Evolutionary conservation across 371 early-diverging fungal species (phyloP).

Genomic region (Haplosporangium sp.): DNA sequence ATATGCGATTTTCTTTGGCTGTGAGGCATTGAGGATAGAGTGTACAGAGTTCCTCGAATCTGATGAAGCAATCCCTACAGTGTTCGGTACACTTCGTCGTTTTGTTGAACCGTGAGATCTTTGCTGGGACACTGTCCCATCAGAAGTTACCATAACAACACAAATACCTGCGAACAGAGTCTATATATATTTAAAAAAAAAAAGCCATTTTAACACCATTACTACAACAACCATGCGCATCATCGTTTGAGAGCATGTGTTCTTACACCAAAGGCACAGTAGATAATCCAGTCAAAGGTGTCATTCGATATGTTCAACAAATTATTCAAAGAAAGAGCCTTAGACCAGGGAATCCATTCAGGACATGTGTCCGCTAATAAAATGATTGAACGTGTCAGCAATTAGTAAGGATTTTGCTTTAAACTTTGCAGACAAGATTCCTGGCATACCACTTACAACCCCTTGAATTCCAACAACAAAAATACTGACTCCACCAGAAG

Average conservation of each 20-base stretch:
- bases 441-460: conserved; percentile 41
- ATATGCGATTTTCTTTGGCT: conserved; percentile 78
- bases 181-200: conserved; percentile 3
- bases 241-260: too few relatives aligned
- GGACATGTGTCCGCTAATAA: conserved; percentile 41
- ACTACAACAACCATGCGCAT: too few relatives aligned
- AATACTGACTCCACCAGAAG: conserved; percentile 87
- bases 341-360: conserved; percentile 68
- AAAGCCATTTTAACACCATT: too few relatives aligned
- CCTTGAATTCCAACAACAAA: conserved; percentile 88
- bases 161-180: conserved; percentile 42
- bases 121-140: conserved; percentile 52
- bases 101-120: conserved; percentile 50
- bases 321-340: conserved; percentile 27
- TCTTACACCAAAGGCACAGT: conserved; percentile 50
- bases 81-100: conserved; percentile 11
- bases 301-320: conserved; percentile 27
- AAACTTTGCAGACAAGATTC: background rate
- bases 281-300: conserved; percentile 53
- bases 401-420: background rate
- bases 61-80: conserved; percentile 18
- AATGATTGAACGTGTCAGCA: background rate
- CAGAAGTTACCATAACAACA: conserved; percentile 54
- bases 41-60: conserved; percentile 55
- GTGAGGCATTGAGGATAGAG: conserved; percentile 49